These are phyloP conservation scores for Penicillium sp. DNA, from an alignment of 2,329 filamentous ascomycete species.

Conservation along the genomic window DNA sequence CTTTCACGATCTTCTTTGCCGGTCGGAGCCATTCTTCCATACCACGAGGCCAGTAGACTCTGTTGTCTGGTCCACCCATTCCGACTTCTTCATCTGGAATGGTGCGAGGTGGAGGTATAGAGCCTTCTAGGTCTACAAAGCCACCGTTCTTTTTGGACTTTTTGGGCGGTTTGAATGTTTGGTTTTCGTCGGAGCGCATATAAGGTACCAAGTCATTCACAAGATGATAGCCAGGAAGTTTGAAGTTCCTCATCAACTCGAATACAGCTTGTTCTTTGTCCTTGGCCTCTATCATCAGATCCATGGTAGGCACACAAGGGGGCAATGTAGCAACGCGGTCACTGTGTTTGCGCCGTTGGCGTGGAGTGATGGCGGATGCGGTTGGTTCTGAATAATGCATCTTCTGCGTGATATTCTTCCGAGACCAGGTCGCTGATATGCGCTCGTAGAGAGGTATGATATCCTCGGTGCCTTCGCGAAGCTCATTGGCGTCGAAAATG, in stretches of 20 bases:
- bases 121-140: constrained; percentile 44
- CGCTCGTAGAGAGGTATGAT: constrained; percentile 72
- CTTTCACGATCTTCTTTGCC: constrained; percentile 60
- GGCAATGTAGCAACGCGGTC: constrained; percentile 75
- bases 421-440: constrained; percentile 79
- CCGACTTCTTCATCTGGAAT: constrained; percentile 68
- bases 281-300: constrained; percentile 99
- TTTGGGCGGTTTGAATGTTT: constrained; percentile 50
- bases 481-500: constrained; percentile 68
- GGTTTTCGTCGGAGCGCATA: constrained; percentile 73
- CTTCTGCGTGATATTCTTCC: constrained; percentile 84
- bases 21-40: constrained; percentile 90
- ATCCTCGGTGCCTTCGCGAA: constrained; percentile 81
- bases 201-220: constrained; percentile 78
- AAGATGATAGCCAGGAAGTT: constrained; percentile 72
- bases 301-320: constrained; percentile 78
- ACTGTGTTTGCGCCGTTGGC: constrained; percentile 81
- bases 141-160: constrained; percentile 48
- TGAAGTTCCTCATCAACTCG: constrained; percentile 85
- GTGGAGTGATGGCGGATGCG: constrained; percentile 70
- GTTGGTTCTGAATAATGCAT: constrained; percentile 94
- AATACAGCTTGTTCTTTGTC: constrained; percentile 97
- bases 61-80: constrained; percentile 78
- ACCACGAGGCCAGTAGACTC: constrained; percentile 87
- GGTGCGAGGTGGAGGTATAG: constrained; percentile 43